Evolutionary conservation across 176 grass and related monocot genomes (phyloP), one percentile per base, ranked within the genome.

Genomic region (Oryza rufipogon): DNA sequence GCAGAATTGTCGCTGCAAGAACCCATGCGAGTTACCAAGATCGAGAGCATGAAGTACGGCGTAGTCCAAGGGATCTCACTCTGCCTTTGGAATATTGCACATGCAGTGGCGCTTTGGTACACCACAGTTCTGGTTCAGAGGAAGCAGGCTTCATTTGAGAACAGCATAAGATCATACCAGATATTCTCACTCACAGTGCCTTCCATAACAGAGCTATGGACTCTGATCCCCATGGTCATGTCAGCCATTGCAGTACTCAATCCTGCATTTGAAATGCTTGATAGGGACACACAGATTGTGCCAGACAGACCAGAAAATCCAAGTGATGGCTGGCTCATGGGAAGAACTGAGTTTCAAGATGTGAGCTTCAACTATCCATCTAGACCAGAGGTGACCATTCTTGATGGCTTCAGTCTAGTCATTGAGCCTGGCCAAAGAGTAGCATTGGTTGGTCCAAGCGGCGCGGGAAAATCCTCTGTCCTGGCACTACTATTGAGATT

Each of bases 31-130:
- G 76, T 77, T 38, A 85, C 74, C 34, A 74, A 78, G 85, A 48
- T 46, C 9, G 81, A 88, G 54, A 81, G 89, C 66, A 47, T 81
- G 52, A 88, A 85, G 72, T 85, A 87, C 48, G 89, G 89, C 13
- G 64, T 81, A 15, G 76, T 91, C 73, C 89, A 91, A 84, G 89
- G 89, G 25, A 38, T 74, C 54, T 87, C 85, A 11, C 85, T 91
- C 63, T 91, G 85, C 66, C 63, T 88, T 7, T 91, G 85, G 89
- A 87, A 85, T 56, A 81, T 91, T 36, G 81, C 89, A 45, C 81
- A 91, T 48, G 89, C 85, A 54, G 76, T 91, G 39, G 77, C 81
- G 48, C 79, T 91, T 41, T 91, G 89, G 89, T 91, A 91, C 72
- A 91, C 89, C n/a, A 87, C 89, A 26, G 77, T 91, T 63, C 70